Base-by-base conservation (phyloP, 495 filamentous ascomycete genomes). In the Extremus antarcticus region DNA sequence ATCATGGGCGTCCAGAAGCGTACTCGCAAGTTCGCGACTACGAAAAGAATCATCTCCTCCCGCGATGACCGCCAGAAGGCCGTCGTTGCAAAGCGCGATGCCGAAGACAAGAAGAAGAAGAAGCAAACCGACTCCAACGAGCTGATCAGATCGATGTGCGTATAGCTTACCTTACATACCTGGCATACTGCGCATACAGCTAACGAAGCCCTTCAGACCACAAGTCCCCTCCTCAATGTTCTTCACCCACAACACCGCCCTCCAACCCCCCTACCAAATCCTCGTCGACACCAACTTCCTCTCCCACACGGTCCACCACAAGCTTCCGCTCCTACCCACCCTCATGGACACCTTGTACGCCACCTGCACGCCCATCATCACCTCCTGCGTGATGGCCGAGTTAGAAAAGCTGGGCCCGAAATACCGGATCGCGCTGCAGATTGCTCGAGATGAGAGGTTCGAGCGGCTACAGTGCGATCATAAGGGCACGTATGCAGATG, bases 231-330 rank as follows among this genome's bases (percentile, higher is more conserved):
- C 89, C 8, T 77, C 80, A 46, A 83, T 98, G 70, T 98, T 96
- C 82, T 96, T 95, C 73, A 79, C 88, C 60, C 87, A 90, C 74
- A 98, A 98, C 72, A 86, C 86, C 46, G 86, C 88, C 24, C 80
- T 98, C 50, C 79, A 84, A 20, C 92, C 92, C 1, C 89, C 89
- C n/a, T 95, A 94, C 75, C 79, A 76, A 15, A 78, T 94, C 39
- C 81, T 94, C 43, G 52, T 76, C 55, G 89, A 95, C 71, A 95
- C 90, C 71, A 96, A 96, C 68, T 98, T 98, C 66, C 79, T 97
- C 50, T 86, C 82, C 39, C 88, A 94, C 67, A 90, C 88, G 3
- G 88, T 97, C 24, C 86, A 90, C 59, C 78, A 83, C 59, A 98
- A 98, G 71, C 79, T 95, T 16, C 87, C 91, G 22, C 72, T 98